Evolutionary conservation across 805 yeast genomes (phyloP).

Genomic region (Ogataea polymorpha): DNA sequence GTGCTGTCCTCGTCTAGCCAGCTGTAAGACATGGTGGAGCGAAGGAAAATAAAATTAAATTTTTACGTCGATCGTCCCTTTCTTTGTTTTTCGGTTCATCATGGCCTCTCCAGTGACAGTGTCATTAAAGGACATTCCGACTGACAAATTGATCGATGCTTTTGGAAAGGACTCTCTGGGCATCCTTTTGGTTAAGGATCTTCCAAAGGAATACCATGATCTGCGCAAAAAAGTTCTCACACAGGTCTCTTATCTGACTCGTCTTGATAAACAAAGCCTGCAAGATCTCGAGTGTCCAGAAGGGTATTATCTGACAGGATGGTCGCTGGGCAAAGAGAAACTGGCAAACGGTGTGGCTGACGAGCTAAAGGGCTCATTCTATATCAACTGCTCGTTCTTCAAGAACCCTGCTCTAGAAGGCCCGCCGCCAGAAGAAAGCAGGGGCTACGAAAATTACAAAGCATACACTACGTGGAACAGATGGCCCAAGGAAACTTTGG

Average conservation of each 20-base stretch:
- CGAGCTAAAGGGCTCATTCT: conserved; percentile 52
- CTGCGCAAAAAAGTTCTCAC: conserved; percentile 43
- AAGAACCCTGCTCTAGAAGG: conserved; percentile 43
- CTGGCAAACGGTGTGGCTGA: conserved; percentile 46
- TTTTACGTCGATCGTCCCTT: conserved; percentile 6
- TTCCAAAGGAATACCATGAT: conserved; percentile 38
- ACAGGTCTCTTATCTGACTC: conserved; percentile 42
- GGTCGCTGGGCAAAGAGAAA: conserved; percentile 58
- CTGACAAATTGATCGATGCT: conserved; percentile 36
- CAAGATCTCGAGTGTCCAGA: conserved; percentile 44
- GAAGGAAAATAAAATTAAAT: conserved; percentile 1
- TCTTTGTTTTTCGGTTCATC: background rate
- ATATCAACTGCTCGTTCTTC: conserved; percentile 56
- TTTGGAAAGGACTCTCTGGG: conserved; percentile 58
- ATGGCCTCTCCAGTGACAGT: conserved; percentile 12
- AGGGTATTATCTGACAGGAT: conserved; percentile 53
- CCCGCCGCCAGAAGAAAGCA: conserved; percentile 36
- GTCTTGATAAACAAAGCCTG: conserved; percentile 35
- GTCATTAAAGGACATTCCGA: conserved; percentile 6
- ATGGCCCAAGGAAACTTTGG: conserved; percentile 45
- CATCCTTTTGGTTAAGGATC: conserved; percentile 43
- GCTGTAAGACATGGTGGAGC: conserved; percentile 18
- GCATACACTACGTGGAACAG: conserved; percentile 49
- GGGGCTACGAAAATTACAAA: conserved; percentile 33
- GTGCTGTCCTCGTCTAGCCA: conserved; percentile 30